Percentiles rank a stretch among this genome's conserved stretches.
These are phyloP conservation scores for Bocquillonia castaneifolia DNA, from an alignment of 441 rosid genomes.

Conservation along the genomic window DNA sequence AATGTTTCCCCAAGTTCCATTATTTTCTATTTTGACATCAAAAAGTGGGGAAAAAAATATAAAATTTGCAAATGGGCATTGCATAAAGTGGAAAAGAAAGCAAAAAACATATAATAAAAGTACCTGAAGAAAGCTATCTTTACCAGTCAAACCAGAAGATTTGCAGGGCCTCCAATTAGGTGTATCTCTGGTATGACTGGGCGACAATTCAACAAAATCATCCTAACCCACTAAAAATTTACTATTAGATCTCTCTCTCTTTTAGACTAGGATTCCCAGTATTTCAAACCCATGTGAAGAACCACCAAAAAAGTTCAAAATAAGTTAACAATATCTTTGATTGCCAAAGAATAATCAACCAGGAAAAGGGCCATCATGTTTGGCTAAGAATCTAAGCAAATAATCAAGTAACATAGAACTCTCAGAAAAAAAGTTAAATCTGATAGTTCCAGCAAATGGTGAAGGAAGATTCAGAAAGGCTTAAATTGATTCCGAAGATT, in stretches of 20 bases:
- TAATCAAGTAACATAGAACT: background rate
- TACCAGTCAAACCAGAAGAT: constrained; percentile 22
- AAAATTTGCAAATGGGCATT: background rate
- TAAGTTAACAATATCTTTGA: background rate
- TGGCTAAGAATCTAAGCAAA: constrained; percentile 8
- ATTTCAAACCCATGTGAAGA: constrained; percentile 10
- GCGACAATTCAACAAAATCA: constrained; percentile 20
- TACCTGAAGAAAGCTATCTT: background rate
- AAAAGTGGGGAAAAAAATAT: too few relatives aligned
- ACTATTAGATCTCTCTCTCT: constrained; percentile 4
- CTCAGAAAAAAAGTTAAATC: background rate
- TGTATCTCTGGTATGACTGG: constrained; percentile 20
- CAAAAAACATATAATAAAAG: background rate
- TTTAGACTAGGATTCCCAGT: constrained; percentile 1
- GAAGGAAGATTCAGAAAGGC: background rate
- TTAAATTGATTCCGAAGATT: background rate
- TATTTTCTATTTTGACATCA: background rate
- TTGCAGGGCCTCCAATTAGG: constrained; percentile 21
- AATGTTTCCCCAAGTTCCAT: background rate
- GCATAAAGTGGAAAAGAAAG: background rate
- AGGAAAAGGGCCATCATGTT: background rate
- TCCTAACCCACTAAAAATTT: background rate
- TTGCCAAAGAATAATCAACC: background rate
- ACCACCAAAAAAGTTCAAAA: background rate
- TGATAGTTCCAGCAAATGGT: background rate